A percentile compares a stretch with the other conserved stretches of the same genome.
Conservation (phyloP, 768 basidiomycete genomes). For the Boletellus sp. region DNA sequence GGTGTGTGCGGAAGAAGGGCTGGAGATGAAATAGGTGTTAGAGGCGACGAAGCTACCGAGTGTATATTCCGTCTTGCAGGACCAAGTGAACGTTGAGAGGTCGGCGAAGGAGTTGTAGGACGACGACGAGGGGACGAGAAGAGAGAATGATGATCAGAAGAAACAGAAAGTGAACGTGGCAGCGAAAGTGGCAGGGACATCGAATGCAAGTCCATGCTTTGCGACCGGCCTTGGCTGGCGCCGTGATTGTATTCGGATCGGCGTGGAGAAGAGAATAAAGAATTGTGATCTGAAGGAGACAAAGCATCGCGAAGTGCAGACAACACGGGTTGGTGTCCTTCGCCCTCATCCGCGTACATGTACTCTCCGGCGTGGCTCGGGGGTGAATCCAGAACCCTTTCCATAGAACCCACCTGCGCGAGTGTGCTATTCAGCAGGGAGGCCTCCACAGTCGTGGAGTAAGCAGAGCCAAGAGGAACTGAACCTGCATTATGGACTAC, state of each 20-base stretch:
- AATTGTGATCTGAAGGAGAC: constrained; percentile 9
- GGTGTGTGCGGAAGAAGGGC: constrained; percentile 1
- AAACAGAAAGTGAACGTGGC: constrained; percentile 13
- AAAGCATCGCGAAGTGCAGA: not conserved
- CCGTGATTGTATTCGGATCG: not conserved
- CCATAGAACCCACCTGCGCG: not conserved
- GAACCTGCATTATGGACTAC: constrained; percentile 8
- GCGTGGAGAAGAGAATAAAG: constrained; percentile 22
- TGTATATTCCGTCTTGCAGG: not conserved
- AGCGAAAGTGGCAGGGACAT: not conserved
- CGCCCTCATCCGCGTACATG: not conserved
- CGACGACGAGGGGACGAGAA: constrained; percentile 14
- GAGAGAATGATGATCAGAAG: constrained; percentile 10
- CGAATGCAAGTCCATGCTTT: not conserved
- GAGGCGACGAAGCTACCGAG: constrained; percentile 14
- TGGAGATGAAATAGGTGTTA: constrained; percentile 21
- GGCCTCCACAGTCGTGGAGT: not conserved
- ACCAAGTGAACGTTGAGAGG: constrained; percentile 8
- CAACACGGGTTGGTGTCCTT: not conserved
- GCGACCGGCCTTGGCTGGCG: not conserved
- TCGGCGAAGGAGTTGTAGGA: constrained; percentile 18
- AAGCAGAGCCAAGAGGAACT: not conserved
- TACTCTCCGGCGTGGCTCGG: not conserved
- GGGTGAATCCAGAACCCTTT: not conserved
- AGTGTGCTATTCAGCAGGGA: not conserved